A percentile compares a stretch with the other conserved stretches of the same genome.
Evolutionary conservation across 768 basidiomycete genomes (phyloP).

Genomic region (Cyathus striatus): DNA sequence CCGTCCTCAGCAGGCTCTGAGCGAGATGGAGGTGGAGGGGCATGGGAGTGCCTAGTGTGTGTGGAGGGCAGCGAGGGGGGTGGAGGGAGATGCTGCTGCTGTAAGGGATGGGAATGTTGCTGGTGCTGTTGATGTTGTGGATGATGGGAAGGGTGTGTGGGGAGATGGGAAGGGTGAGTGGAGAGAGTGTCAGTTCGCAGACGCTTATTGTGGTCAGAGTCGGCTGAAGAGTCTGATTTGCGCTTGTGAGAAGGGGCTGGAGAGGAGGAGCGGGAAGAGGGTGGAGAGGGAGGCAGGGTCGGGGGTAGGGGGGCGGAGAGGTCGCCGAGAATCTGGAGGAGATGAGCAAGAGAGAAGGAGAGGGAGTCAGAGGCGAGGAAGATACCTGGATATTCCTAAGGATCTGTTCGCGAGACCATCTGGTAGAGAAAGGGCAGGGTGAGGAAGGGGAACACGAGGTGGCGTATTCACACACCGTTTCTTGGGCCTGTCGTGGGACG

Average conservation of each 20-base stretch:
- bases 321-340: conserved; percentile 33
- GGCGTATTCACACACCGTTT: conserved; percentile 26
- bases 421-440: conserved; percentile 27
- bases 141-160: conserved; percentile 23
- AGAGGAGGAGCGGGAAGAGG: conserved; percentile 42
- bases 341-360: conserved; percentile 8
- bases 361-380: conserved; percentile 7
- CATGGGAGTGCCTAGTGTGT: conserved; percentile 16
- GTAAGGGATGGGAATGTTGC: conserved; percentile 18
- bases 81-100: no score
- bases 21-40: conserved; percentile 20
- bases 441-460: conserved; percentile 13
- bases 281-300: conserved; percentile 46
- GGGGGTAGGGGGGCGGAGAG: conserved; percentile 38
- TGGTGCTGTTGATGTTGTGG: conserved; percentile 12
- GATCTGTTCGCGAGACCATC: conserved; percentile 46
- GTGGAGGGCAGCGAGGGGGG: conserved; percentile 16
- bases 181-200: conserved; percentile 30
- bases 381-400: conserved; percentile 42
- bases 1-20: conserved; percentile 50
- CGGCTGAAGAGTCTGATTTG: conserved; percentile 33
- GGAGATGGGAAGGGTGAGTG: conserved; percentile 17
- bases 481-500: conserved; percentile 12
- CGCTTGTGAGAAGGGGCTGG: conserved; percentile 43
- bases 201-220: conserved; percentile 41